Conservation (phyloP, 805 yeast genomes). For the Grigorovia yakushimaensis region DNA sequence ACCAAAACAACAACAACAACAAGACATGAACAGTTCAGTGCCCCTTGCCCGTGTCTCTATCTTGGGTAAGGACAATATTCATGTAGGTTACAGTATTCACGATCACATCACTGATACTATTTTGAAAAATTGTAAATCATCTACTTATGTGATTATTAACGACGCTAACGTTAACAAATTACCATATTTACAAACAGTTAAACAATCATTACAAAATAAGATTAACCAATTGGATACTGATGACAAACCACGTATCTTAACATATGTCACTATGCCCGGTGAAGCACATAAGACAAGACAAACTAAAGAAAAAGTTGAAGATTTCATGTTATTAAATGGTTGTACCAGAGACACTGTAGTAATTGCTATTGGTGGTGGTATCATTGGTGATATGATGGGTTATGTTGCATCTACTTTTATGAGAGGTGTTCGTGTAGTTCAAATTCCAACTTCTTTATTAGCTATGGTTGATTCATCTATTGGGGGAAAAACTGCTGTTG, state of each 20-base stretch:
- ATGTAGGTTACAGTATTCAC: slow-evolving; percentile 78
- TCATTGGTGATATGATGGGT: slow-evolving; percentile 98
- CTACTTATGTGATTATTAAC: slow-evolving; percentile 86
- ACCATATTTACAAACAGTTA: slow-evolving; percentile 42
- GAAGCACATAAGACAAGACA: slow-evolving; percentile 81
- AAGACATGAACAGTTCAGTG: slow-evolving; percentile 7
- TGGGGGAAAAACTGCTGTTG: slow-evolving; percentile 98
- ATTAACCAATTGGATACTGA: neutral
- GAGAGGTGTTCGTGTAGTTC: slow-evolving; percentile 94
- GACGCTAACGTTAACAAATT: slow-evolving; percentile 69
- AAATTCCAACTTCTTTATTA: slow-evolving; percentile 84
- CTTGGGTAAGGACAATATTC: slow-evolving; percentile 74
- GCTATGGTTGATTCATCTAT: slow-evolving; percentile 98
- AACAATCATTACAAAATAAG: slow-evolving; percentile 30
- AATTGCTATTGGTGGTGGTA: slow-evolving; percentile 95
- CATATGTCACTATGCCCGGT: slow-evolving; percentile 80
- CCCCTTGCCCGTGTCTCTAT: slow-evolving; percentile 50
- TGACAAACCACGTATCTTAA: slow-evolving; percentile 51
- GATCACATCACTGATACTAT: slow-evolving; percentile 64
- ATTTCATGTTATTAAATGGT: slow-evolving; percentile 67
- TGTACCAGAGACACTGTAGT: slow-evolving; percentile 95
- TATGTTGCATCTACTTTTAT: slow-evolving; percentile 98
- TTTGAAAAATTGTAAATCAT: slow-evolving; percentile 54
- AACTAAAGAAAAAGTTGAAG: slow-evolving; percentile 90
- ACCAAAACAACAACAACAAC: neutral